A percentile compares a stretch with the other conserved stretches of the same genome.
Conservation (phyloP, 129 eudicot genomes). For the Chrysanthemum seticuspe region DNA sequence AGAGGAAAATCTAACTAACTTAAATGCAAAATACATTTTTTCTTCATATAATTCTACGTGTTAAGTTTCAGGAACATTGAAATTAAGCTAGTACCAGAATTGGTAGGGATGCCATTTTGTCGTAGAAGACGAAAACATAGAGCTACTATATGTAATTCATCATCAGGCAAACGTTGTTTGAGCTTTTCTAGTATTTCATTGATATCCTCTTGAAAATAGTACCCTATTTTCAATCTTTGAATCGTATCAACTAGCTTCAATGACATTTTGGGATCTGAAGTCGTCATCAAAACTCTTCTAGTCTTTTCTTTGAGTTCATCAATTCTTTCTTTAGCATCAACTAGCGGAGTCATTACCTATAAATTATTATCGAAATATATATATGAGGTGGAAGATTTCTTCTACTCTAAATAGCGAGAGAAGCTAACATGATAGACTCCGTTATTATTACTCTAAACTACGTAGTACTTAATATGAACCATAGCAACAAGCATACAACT, state of each 20-base stretch:
- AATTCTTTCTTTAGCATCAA: conserved; percentile 26
- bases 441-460: too few relatives aligned
- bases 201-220: conserved; percentile 43
- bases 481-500: too few relatives aligned
- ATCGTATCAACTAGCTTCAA: conserved; percentile 44
- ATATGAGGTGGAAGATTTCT: too few relatives aligned
- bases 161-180: conserved; percentile 16
- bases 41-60: background rate
- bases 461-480: too few relatives aligned
- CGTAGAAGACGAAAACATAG: conserved; percentile 48
- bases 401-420: too few relatives aligned
- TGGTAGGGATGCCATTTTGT: conserved; percentile 36
- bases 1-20: too few relatives aligned
- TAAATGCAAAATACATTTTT: too few relatives aligned
- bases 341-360: conserved; percentile 18
- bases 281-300: conserved; percentile 21
- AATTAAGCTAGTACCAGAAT: conserved; percentile 30
- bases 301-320: conserved; percentile 27
- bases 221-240: conserved; percentile 49
- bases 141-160: conserved; percentile 35
- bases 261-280: conserved; percentile 21
- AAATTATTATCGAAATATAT: too few relatives aligned
- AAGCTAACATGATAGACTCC: too few relatives aligned
- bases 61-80: background rate
- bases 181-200: conserved; percentile 17